These are phyloP conservation scores for Gossypium mustelinum DNA, from an alignment of 345 rosid species.

Conservation along the genomic window DNA sequence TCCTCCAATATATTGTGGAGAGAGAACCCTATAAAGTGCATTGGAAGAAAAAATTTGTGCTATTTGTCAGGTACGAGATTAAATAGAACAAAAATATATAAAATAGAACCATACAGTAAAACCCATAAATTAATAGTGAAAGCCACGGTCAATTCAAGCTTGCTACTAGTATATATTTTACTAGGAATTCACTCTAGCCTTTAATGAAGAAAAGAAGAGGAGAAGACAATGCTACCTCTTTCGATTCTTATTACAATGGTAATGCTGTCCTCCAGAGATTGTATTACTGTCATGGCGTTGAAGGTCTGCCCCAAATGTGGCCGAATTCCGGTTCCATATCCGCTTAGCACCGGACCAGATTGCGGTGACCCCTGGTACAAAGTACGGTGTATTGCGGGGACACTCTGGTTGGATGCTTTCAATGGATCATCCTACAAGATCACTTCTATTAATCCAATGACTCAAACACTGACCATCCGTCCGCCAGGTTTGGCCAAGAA, in stretches of 20 bases:
- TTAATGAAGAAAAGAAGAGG: not conserved
- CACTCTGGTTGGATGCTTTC: conserved; percentile 37
- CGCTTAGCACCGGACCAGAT: conserved; percentile 31
- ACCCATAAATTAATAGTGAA: not conserved
- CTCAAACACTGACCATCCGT: conserved; percentile 24
- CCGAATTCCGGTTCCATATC: conserved; percentile 30
- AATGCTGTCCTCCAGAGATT: not conserved
- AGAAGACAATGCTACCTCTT: not conserved
- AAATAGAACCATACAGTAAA: not conserved
- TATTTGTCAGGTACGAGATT: conserved; percentile 12
- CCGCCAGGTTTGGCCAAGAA: conserved; percentile 23
- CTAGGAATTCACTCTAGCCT: not conserved
- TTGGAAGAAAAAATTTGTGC: not conserved
- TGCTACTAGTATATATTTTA: not conserved
- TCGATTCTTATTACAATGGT: not conserved
- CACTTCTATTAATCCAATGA: conserved; percentile 21
- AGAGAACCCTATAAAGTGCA: not conserved
- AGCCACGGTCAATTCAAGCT: not conserved
- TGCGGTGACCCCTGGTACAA: conserved; percentile 40
- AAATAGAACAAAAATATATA: not conserved
- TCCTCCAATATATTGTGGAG: not conserved
- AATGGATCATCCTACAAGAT: conserved; percentile 33
- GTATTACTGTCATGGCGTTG: not conserved
- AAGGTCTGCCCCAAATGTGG: conserved; percentile 28
- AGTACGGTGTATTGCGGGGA: conserved; percentile 34